These are phyloP conservation scores for Pinus taeda DNA, from an alignment of 75 land plant species.

Conservation along the genomic window DNA sequence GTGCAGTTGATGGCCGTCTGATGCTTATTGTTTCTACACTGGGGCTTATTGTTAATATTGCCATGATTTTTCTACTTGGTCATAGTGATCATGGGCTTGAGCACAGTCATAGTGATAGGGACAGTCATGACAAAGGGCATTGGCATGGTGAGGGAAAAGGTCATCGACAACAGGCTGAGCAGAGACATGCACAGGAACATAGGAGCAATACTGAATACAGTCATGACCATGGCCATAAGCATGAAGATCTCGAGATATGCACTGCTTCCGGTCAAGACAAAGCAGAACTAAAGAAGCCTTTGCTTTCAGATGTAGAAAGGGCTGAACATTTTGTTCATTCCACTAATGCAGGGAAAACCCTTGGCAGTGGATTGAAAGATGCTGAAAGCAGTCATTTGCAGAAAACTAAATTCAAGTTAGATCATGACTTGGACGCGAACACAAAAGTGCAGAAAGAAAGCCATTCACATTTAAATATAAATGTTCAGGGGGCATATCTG, in stretches of 20 bases:
- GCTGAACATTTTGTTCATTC: slow-evolving; percentile 3
- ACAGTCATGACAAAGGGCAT: slow-evolving; percentile 11
- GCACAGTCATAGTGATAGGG: slow-evolving; percentile 46
- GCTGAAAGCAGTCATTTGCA: background rate
- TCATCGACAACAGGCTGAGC: slow-evolving; percentile 36
- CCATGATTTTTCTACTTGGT: slow-evolving; percentile 80
- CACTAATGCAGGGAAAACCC: background rate
- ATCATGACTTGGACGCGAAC: background rate
- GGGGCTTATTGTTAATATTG: slow-evolving; percentile 79
- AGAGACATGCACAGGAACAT: slow-evolving; percentile 4
- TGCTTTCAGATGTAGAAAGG: slow-evolving; percentile 6
- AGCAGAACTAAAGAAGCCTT: slow-evolving; percentile 20
- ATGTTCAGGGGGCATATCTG: slow-evolving; percentile 79
- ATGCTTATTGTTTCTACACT: slow-evolving; percentile 83
- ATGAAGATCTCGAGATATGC: slow-evolving; percentile 5
- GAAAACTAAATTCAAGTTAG: background rate
- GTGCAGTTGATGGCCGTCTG: slow-evolving; percentile 66
- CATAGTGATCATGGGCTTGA: slow-evolving; percentile 46
- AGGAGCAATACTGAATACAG: background rate
- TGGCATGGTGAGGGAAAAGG: slow-evolving; percentile 15
- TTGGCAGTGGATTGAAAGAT: slow-evolving; percentile 1
- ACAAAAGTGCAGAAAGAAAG: background rate
- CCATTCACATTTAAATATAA: slow-evolving; percentile 57
- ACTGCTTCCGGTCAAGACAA: slow-evolving; percentile 16
- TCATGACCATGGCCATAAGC: slow-evolving; percentile 9